Evolutionary conservation across 768 basidiomycete species (phyloP).

Genomic region (Calocera cornea): DNA sequence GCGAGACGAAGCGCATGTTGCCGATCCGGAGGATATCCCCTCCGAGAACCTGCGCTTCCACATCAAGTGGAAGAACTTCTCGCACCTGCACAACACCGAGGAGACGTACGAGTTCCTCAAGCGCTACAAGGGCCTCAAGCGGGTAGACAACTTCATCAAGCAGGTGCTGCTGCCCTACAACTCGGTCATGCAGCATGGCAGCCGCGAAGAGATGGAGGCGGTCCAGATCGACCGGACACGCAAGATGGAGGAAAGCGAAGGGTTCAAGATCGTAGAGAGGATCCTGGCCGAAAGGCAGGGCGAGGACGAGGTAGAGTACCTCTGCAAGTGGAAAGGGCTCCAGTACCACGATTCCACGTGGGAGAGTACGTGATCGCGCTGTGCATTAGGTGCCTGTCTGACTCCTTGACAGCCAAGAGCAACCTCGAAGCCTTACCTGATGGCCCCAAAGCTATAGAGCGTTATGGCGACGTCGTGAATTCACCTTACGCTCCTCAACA

Average conservation of each 20-base stretch:
- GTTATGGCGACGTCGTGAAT: slow-evolving; percentile 60
- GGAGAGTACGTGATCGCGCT: slow-evolving; percentile 44
- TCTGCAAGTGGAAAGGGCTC: slow-evolving; percentile 92
- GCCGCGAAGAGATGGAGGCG: slow-evolving; percentile 78
- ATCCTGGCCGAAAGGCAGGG: slow-evolving; percentile 61
- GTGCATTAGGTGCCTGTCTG: background rate
- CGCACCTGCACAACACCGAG: slow-evolving; percentile 98
- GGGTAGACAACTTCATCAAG: slow-evolving; percentile 98
- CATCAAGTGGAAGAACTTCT: slow-evolving; percentile 99
- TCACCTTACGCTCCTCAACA: slow-evolving; percentile 77
- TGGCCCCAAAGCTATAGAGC: slow-evolving; percentile 54
- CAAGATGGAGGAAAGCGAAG: slow-evolving; percentile 80
- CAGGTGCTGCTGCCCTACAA: slow-evolving; percentile 50
- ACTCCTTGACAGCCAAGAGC: background rate
- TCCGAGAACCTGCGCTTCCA: slow-evolving; percentile 92
- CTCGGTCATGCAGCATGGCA: slow-evolving; percentile 47
- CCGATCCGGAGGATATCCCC: slow-evolving; percentile 70
- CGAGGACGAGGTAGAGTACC: slow-evolving; percentile 53
- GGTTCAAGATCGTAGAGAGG: slow-evolving; percentile 82
- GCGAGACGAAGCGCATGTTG: slow-evolving; percentile 67
- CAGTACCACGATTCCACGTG: slow-evolving; percentile 93
- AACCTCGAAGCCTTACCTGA: background rate
- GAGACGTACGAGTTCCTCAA: slow-evolving; percentile 94
- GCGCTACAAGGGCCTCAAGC: slow-evolving; percentile 87
- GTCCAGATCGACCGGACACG: slow-evolving; percentile 83